phyloP scores from a whole-genome alignment of 805 yeast genomes.

The Schwanniomyces vanrijiae region DNA sequence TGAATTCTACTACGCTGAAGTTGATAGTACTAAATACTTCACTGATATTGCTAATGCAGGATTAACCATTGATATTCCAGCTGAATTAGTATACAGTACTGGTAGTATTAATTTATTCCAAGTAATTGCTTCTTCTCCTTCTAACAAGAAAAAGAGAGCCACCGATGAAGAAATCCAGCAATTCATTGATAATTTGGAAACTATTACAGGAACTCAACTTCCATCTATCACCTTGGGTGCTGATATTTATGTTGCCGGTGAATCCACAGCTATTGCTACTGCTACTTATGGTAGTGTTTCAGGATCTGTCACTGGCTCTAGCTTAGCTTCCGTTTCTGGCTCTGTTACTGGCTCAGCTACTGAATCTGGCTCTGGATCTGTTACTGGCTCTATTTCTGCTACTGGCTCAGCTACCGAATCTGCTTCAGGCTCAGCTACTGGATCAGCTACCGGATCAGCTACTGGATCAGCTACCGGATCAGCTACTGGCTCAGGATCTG shows the following conservation, averaged over 20 bases:
- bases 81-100: slow-evolving; percentile 22
- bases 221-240: slow-evolving; percentile 31
- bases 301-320: slow-evolving; percentile 36
- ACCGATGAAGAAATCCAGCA: slow-evolving; percentile 27
- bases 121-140: slow-evolving; percentile 38
- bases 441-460: too few relatives aligned
- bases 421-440: slow-evolving; percentile 14
- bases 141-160: slow-evolving; percentile 40
- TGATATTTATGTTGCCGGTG: slow-evolving; percentile 33
- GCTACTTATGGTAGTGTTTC: slow-evolving; percentile 22
- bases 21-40: slow-evolving; percentile 23
- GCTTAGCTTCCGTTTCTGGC: slow-evolving; percentile 25
- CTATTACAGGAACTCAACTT: slow-evolving; percentile 21
- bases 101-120: slow-evolving; percentile 23
- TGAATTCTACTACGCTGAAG: slow-evolving; percentile 35
- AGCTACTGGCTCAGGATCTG: slow-evolving; percentile 12
- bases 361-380: slow-evolving; percentile 9
- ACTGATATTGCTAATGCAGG: slow-evolving; percentile 37
- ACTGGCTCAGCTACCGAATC: slow-evolving; percentile 11
- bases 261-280: slow-evolving; percentile 26
- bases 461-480: slow-evolving; percentile 20
- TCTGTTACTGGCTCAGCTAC: slow-evolving; percentile 9
- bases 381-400: slow-evolving; percentile 12
- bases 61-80: slow-evolving; percentile 32
- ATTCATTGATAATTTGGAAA: slow-evolving; percentile 23